Conservation (phyloP, 2,329 filamentous ascomycete species). For the Zymoseptoria crescenta region DNA sequence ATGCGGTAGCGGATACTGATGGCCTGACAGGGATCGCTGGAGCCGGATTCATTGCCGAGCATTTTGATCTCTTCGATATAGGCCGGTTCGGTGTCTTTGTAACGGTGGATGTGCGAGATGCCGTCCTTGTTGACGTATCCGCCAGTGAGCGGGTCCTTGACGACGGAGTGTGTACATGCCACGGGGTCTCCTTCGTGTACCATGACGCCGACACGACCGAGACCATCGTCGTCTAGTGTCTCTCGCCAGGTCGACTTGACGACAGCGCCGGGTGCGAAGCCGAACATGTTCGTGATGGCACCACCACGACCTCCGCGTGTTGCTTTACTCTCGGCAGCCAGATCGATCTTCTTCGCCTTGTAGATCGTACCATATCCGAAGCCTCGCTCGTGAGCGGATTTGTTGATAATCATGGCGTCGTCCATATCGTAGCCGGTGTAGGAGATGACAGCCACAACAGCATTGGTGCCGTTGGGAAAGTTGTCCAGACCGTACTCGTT, state of each 20-base stretch:
- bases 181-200: slow-evolving; percentile 76
- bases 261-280: slow-evolving; percentile 72
- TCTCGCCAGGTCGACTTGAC: slow-evolving; percentile 63
- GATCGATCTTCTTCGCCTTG: slow-evolving; percentile 87
- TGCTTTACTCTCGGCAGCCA: slow-evolving; percentile 68
- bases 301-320: slow-evolving; percentile 42
- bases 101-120: slow-evolving; percentile 79
- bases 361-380: slow-evolving; percentile 96
- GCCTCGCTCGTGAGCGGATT: slow-evolving; percentile 88
- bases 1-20: slow-evolving; percentile 90
- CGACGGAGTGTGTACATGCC: slow-evolving; percentile 83
- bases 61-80: slow-evolving; percentile 91
- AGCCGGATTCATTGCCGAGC: slow-evolving; percentile 78
- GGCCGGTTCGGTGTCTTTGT: slow-evolving; percentile 83
- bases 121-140: slow-evolving; percentile 79
- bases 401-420: slow-evolving; percentile 99
- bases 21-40: slow-evolving; percentile 70
- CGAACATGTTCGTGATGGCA: slow-evolving; percentile 69
- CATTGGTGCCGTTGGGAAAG: slow-evolving; percentile 93
- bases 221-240: slow-evolving; percentile 76
- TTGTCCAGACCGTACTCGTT: slow-evolving; percentile 97
- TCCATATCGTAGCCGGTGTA: slow-evolving; percentile 99
- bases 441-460: slow-evolving; percentile 92
- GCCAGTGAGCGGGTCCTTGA: slow-evolving; percentile 62
- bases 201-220: slow-evolving; percentile 71